Percentiles rank a stretch among this genome's conserved stretches.
Evolutionary conservation across 2,329 filamentous ascomycete genomes (phyloP).

Genomic region (Colletotrichum simmondsii): DNA sequence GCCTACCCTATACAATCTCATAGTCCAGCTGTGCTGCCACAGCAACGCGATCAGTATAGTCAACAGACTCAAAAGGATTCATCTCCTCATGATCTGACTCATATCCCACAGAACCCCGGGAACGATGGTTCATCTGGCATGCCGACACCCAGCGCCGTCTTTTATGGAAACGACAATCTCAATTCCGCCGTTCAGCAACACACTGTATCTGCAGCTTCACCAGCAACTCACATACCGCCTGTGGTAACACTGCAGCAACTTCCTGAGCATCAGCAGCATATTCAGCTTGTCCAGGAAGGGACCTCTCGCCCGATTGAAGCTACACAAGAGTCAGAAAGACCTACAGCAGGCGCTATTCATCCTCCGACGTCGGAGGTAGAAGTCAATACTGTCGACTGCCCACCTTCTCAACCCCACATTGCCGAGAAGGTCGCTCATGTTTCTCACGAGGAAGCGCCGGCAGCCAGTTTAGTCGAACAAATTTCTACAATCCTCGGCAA

Average conservation of each 20-base stretch:
- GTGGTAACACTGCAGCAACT: neutral
- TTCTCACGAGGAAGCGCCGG: neutral
- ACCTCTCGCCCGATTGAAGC: neutral
- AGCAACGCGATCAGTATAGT: neutral
- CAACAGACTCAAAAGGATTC: neutral
- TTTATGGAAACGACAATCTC: neutral
- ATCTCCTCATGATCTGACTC: neutral
- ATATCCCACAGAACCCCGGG: neutral
- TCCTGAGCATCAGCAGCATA: neutral
- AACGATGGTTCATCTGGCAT: neutral
- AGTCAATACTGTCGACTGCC: neutral
- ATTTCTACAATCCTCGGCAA: neutral
- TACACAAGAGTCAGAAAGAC: neutral
- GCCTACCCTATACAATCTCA: neutral
- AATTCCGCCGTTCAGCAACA: neutral
- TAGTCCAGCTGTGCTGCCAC: neutral
- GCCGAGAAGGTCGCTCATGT: neutral
- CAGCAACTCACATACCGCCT: neutral
- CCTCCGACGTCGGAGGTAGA: too few species aligned
- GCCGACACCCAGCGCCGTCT: neutral
- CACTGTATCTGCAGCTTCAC: neutral
- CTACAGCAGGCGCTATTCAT: neutral
- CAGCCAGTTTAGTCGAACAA: neutral
- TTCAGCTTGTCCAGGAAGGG: neutral
- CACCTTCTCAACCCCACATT: neutral